Percentiles rank a stretch among this genome's conserved stretches.
Evolutionary conservation across 202 grass and related monocot species (phyloP).

Genomic region (Carex arenaria): DNA sequence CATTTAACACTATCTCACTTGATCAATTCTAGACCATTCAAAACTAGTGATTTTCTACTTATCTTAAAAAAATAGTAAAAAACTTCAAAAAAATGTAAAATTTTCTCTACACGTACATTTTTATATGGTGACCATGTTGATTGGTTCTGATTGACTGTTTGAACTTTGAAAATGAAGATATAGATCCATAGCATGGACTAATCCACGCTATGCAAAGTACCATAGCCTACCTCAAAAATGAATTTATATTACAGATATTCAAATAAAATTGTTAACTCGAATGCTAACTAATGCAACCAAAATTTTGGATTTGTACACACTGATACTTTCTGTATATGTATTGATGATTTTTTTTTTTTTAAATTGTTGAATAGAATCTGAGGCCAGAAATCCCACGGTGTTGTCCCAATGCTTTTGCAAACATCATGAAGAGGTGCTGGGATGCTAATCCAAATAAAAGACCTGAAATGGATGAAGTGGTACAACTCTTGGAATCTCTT

Average conservation of each 20-base stretch:
- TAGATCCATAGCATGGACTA: too few species aligned
- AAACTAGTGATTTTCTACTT: too few species aligned
- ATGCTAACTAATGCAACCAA: not conserved
- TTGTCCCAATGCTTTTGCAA: constrained; percentile 52
- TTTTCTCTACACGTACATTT: too few species aligned
- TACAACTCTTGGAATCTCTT: constrained; percentile 47
- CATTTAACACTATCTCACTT: too few species aligned
- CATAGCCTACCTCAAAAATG: too few species aligned
- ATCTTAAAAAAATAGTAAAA: too few species aligned
- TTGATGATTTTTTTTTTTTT: not conserved
- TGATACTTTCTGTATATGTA: not conserved
- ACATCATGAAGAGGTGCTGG: constrained; percentile 82
- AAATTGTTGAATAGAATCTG: constrained; percentile 38
- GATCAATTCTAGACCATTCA: too few species aligned
- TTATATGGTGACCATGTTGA: too few species aligned
- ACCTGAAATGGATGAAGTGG: constrained; percentile 76
- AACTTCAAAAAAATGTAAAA: too few species aligned
- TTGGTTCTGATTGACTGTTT: too few species aligned
- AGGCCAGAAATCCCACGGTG: constrained; percentile 61
- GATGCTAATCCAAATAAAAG: constrained; percentile 58
- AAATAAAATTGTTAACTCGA: not conserved
- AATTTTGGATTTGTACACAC: not conserved
- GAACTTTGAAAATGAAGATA: too few species aligned
- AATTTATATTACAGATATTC: not conserved
- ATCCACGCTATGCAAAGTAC: too few species aligned